A percentile compares a stretch with the other conserved stretches of the same genome.
Evolutionary conservation across 345 rosid genomes (phyloP).

Genomic region (Diplotaxis tenuifolia): DNA sequence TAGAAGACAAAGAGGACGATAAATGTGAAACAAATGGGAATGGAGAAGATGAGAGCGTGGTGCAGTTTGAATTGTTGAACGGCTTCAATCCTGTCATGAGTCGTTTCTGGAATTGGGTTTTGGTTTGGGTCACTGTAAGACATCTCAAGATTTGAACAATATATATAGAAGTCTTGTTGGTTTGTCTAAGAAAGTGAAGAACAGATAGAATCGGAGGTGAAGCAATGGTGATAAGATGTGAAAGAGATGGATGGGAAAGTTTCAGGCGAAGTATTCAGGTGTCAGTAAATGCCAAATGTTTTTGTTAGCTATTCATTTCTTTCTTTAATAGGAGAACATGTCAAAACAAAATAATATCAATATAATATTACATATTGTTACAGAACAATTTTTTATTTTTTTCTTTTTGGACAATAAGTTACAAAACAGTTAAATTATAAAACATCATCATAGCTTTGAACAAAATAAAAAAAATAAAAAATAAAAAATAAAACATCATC

Average conservation of each 20-base stretch:
- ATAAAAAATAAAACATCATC: too few species aligned
- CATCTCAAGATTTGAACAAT: constrained; percentile 26
- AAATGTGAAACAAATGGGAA: constrained; percentile 69
- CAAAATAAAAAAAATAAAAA: too few species aligned
- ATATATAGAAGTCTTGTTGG: background rate
- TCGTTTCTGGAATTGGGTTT: constrained; percentile 34
- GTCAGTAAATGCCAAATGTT: constrained; percentile 14
- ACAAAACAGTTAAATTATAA: background rate
- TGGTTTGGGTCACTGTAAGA: constrained; percentile 39
- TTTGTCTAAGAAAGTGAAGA: background rate
- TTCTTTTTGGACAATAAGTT: too few species aligned
- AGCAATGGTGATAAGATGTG: constrained; percentile 20
- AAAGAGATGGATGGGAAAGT: constrained; percentile 5
- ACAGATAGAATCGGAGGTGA: too few species aligned
- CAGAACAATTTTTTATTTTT: too few species aligned
- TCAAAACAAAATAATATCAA: constrained; percentile 3
- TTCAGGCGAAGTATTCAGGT: constrained; percentile 34
- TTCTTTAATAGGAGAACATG: background rate
- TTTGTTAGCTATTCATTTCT: background rate
- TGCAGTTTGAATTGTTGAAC: constrained; percentile 46
- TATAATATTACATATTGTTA: background rate
- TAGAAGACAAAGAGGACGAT: constrained; percentile 65
- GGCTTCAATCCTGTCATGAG: constrained; percentile 36
- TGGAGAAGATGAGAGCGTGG: constrained; percentile 65
- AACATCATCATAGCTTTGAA: too few species aligned